These are phyloP conservation scores for Sextonia rubra DNA, from an alignment of 164 flowering plant species.

Conservation along the genomic window DNA sequence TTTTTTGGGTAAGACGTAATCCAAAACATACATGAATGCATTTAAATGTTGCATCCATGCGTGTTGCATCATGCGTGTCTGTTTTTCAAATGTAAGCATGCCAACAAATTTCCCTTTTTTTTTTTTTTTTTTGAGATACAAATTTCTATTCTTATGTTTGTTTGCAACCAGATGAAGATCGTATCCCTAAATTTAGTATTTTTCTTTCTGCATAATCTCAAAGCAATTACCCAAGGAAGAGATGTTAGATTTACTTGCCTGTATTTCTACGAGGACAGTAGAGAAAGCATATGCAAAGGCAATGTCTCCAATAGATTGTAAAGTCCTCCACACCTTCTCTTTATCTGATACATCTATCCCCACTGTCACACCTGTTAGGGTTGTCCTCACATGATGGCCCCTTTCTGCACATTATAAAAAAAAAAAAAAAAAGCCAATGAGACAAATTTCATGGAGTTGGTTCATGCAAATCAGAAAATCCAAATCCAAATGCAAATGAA, in stretches of 20 bases:
- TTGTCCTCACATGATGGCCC: conserved; percentile 43
- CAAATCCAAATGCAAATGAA: not conserved
- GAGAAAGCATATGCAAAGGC: conserved; percentile 93
- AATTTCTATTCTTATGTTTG: no score
- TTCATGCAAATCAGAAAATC: not conserved
- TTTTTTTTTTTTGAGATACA: no score
- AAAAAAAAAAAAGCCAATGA: not conserved
- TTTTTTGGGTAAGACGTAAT: no score
- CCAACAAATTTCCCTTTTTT: no score
- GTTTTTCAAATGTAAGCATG: no score
- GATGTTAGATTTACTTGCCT: conserved; percentile 32
- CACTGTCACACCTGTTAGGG: conserved; percentile 56
- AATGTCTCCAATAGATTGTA: conserved; percentile 88
- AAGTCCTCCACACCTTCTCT: conserved; percentile 75
- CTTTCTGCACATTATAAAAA: conserved; percentile 16
- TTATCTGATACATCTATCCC: conserved; percentile 66
- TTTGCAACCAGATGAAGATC: no score
- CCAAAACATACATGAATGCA: no score
- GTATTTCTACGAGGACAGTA: conserved; percentile 80
- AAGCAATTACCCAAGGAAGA: not conserved
- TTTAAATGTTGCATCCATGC: no score
- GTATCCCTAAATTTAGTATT: no score
- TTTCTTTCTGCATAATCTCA: not conserved
- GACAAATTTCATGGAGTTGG: not conserved
- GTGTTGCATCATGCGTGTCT: no score